These are phyloP conservation scores for Erodium maritimum DNA, from an alignment of 345 rosid genomes.

Conservation along the genomic window DNA sequence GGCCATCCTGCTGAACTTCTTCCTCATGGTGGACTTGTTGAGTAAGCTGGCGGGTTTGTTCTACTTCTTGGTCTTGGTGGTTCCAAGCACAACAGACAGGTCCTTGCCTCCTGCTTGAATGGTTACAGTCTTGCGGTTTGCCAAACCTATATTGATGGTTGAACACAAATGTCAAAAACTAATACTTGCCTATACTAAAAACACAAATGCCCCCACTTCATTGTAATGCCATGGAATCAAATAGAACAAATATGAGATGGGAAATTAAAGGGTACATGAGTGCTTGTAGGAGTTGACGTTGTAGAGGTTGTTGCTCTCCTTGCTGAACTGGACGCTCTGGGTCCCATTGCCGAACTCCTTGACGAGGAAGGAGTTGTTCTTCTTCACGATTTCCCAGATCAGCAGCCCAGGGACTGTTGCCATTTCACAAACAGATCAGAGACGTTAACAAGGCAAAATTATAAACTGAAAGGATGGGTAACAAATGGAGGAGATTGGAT, in stretches of 20 bases:
- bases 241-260: not conserved
- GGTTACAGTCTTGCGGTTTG: slow-evolving; percentile 62
- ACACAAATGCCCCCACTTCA: not conserved
- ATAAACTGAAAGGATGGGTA: no score
- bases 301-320: slow-evolving; percentile 44
- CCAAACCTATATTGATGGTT: slow-evolving; percentile 33
- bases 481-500: no score
- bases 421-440: no score
- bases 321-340: slow-evolving; percentile 37
- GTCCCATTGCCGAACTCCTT: slow-evolving; percentile 37
- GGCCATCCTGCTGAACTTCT: slow-evolving; percentile 44
- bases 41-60: slow-evolving; percentile 35
- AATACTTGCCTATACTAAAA: not conserved
- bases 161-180: not conserved
- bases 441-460: no score
- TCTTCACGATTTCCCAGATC: slow-evolving; percentile 50
- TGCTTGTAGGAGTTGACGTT: slow-evolving; percentile 49
- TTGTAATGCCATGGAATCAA: not conserved
- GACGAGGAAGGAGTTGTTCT: slow-evolving; percentile 34
- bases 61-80: slow-evolving; percentile 61
- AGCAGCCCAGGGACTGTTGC: slow-evolving; percentile 39
- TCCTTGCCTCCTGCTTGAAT: slow-evolving; percentile 56
- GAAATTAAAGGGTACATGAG: slow-evolving; percentile 20
- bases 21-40: slow-evolving; percentile 40
- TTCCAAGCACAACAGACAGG: slow-evolving; percentile 47